Evolutionary conservation across 306 rosid genomes (phyloP), one percentile per base, ranked within the genome.

Genomic region (Carpinus viminea): DNA sequence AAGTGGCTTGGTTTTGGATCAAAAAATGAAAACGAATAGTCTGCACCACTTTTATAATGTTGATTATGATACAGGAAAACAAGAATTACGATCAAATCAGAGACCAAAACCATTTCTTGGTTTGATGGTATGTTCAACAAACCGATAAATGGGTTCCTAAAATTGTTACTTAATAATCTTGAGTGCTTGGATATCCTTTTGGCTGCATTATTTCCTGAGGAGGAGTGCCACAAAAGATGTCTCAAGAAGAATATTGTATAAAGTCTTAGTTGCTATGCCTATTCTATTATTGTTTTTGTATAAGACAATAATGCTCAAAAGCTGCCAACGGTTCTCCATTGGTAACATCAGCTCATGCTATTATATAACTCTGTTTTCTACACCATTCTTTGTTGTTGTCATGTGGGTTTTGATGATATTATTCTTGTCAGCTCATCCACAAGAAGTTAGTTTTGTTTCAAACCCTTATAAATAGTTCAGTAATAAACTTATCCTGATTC

Each of bases 1-100:
- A 89, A 87, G 75, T 92, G 98, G 98, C 90, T 94, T 68, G 94
- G 94, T 87, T 92, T 94, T 84, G 97, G 97, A 62, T 46, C 90
- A 71, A 90, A 71, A 90, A 90, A 89, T 93, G 87, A 90, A 31
- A 77, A 51, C 53, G 43, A 17, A 54, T 62, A 38, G 18, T 62
- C 11, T 20, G 38, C 59, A 34, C 38, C 70, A 9, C 21, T 34
- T 53, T 71, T 71, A 72, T 76, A 76, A 68, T 57, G 81, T 50
- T 68, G 50, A 56, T 75, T 66, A 38, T 38, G 43, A 0, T 38
- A 70, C 71, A 74, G 78, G 76, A 52, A 79, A 79, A 72, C 70
- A 51, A 18, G 60, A 77, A 56, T 56, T 52, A 28, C 73, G 56
- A 52, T 48, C 20, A 36, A 50, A 46, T 38, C 20, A 31, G 68